Percentiles rank a stretch among this genome's conserved stretches.
phyloP scores from a whole-genome alignment of 2,329 filamentous ascomycete genomes.

The Penicillium sp. region DNA sequence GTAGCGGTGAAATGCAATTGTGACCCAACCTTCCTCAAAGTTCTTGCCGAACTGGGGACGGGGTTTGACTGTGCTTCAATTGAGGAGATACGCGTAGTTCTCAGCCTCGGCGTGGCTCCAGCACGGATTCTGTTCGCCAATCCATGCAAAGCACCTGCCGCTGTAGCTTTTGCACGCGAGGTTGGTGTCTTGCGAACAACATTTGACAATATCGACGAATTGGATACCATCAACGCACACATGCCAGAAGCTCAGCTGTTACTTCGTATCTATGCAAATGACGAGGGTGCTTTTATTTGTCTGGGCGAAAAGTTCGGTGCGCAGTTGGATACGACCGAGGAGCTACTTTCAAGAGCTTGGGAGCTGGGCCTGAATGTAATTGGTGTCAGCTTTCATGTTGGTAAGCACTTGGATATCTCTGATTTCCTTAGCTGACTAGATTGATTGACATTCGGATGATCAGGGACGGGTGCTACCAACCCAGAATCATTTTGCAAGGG shows the following conservation, averaged over 20 bases:
- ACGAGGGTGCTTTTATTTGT: constrained; percentile 16
- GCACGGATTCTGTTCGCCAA: constrained; percentile 28
- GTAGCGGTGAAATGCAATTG: constrained; percentile 33
- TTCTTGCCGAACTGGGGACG: constrained; percentile 21
- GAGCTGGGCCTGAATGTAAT: constrained; percentile 23
- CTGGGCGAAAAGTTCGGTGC: constrained; percentile 24
- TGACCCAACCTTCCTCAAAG: constrained; percentile 22
- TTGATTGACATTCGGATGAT: neutral
- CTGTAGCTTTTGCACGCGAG: constrained; percentile 18
- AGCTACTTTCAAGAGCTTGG: constrained; percentile 20
- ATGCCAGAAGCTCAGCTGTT: constrained; percentile 22
- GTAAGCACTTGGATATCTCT: constrained; percentile 8
- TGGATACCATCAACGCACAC: constrained; percentile 22
- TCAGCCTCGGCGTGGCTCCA: constrained; percentile 23
- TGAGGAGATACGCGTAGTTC: constrained; percentile 23
- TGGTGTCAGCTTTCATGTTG: constrained; percentile 33
- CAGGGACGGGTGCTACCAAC: constrained; percentile 19
- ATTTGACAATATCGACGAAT: constrained; percentile 31
- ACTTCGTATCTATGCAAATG: constrained; percentile 23
- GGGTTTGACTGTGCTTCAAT: constrained; percentile 32
- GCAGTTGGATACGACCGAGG: constrained; percentile 14
- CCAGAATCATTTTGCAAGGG: constrained; percentile 18
- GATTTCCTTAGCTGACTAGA: neutral
- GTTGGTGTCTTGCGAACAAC: constrained; percentile 21
- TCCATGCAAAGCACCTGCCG: constrained; percentile 26